Conservation (phyloP, 2,329 filamentous ascomycete genomes). For the Epichloe festucae region DNA sequence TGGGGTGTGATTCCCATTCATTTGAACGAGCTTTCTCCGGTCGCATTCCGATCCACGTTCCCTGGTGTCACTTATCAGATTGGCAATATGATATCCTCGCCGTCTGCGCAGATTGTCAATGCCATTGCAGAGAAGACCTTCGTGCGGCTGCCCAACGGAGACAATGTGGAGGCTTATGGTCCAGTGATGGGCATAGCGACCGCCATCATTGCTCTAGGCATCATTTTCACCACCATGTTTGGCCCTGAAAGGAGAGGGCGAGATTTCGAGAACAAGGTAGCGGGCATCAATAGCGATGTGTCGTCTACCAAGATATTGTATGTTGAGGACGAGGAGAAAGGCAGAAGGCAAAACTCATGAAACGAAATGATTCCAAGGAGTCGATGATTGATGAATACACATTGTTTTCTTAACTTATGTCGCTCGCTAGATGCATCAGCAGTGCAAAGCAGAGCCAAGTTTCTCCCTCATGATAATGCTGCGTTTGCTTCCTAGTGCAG, state of each 20-base stretch:
- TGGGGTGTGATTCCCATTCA: constrained; percentile 61
- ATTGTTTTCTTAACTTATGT: too few species aligned
- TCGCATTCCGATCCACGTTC: constrained; percentile 57
- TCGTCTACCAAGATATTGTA: constrained; percentile 16
- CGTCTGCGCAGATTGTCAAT: constrained; percentile 66
- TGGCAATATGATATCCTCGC: constrained; percentile 62
- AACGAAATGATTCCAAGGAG: neutral
- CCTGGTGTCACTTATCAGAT: constrained; percentile 62
- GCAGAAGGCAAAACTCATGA: constrained; percentile 7
- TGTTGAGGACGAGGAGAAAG: constrained; percentile 20
- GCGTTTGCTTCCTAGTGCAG: too few species aligned
- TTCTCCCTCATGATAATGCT: neutral
- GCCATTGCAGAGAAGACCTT: constrained; percentile 52
- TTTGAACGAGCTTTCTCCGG: constrained; percentile 59
- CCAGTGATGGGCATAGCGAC: constrained; percentile 65
- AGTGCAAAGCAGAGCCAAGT: neutral
- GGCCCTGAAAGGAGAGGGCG: constrained; percentile 65
- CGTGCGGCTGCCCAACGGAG: constrained; percentile 40
- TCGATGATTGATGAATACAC: neutral
- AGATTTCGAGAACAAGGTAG: constrained; percentile 48
- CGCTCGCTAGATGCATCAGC: too few species aligned
- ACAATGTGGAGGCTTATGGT: constrained; percentile 55
- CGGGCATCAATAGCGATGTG: constrained; percentile 18
- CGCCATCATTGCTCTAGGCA: constrained; percentile 61
- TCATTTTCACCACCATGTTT: constrained; percentile 52